These are phyloP conservation scores for Suhomyces guaymorum DNA, from an alignment of 1,139 yeast genomes.

Conservation along the genomic window DNA sequence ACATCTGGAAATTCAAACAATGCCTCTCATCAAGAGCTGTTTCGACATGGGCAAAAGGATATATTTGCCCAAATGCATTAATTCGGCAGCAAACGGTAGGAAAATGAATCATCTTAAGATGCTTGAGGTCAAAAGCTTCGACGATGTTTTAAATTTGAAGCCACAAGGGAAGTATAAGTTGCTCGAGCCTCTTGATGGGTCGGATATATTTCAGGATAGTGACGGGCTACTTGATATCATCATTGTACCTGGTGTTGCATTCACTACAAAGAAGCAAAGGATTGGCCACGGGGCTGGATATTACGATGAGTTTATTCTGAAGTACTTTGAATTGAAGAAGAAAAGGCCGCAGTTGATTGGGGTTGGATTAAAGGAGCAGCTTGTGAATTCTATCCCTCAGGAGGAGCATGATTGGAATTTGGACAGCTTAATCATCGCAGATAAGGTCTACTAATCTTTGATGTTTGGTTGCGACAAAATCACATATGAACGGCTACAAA, in stretches of 20 bases:
- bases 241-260: slow-evolving; percentile 86
- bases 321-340: slow-evolving; percentile 41
- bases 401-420: slow-evolving; percentile 72
- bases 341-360: slow-evolving; percentile 56
- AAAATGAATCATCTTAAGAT: slow-evolving; percentile 58
- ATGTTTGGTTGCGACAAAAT: too few species aligned
- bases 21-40: slow-evolving; percentile 48
- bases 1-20: slow-evolving; percentile 59
- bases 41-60: slow-evolving; percentile 47
- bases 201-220: slow-evolving; percentile 31
- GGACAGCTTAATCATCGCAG: slow-evolving; percentile 54
- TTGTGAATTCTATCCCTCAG: slow-evolving; percentile 58
- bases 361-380: slow-evolving; percentile 68
- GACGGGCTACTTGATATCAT: slow-evolving; percentile 62
- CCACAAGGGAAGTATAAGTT: slow-evolving; percentile 73
- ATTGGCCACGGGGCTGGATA: slow-evolving; percentile 94
- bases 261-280: slow-evolving; percentile 54
- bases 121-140: slow-evolving; percentile 46
- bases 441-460: slow-evolving; percentile 6
- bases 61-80: slow-evolving; percentile 53
- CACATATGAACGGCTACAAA: slow-evolving; percentile 14
- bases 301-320: slow-evolving; percentile 74
- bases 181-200: slow-evolving; percentile 60
- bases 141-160: slow-evolving; percentile 45
- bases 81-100: slow-evolving; percentile 19